Evolutionary conservation across 2,329 filamentous ascomycete genomes (phyloP).

Genomic region (Exophiala dermatitidis): DNA sequence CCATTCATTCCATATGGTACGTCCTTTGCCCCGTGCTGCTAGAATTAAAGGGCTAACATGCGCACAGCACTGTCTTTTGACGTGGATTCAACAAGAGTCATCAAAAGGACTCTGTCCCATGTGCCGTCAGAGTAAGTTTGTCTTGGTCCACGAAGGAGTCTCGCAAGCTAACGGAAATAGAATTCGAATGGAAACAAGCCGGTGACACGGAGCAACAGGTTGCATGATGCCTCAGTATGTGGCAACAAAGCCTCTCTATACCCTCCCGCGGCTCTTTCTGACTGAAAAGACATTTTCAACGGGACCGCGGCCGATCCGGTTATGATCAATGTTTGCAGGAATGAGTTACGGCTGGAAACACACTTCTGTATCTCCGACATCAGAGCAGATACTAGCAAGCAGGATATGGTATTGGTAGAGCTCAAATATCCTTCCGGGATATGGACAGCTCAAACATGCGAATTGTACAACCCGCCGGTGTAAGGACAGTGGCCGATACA

Average conservation of each 20-base stretch:
- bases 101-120: slow-evolving; percentile 93
- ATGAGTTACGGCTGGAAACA: too few relatives aligned
- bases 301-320: background rate
- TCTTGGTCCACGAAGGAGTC: background rate
- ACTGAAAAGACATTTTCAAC: background rate
- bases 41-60: background rate
- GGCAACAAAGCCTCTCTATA: background rate
- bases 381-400: too few relatives aligned
- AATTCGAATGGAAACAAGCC: slow-evolving; percentile 49
- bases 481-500: too few relatives aligned
- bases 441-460: too few relatives aligned
- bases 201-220: slow-evolving; percentile 23
- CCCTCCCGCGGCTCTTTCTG: background rate
- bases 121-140: slow-evolving; percentile 69
- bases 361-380: too few relatives aligned
- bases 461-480: too few relatives aligned
- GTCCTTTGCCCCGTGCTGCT: slow-evolving; percentile 20
- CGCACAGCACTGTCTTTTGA: slow-evolving; percentile 79
- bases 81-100: slow-evolving; percentile 93
- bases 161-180: slow-evolving; percentile 30
- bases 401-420: too few relatives aligned
- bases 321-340: background rate
- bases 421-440: too few relatives aligned
- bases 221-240: background rate
- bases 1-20: slow-evolving; percentile 94